Evolutionary conservation across 2,329 filamentous ascomycete genomes (phyloP).

Genomic region (Colletotrichum sp.): DNA sequence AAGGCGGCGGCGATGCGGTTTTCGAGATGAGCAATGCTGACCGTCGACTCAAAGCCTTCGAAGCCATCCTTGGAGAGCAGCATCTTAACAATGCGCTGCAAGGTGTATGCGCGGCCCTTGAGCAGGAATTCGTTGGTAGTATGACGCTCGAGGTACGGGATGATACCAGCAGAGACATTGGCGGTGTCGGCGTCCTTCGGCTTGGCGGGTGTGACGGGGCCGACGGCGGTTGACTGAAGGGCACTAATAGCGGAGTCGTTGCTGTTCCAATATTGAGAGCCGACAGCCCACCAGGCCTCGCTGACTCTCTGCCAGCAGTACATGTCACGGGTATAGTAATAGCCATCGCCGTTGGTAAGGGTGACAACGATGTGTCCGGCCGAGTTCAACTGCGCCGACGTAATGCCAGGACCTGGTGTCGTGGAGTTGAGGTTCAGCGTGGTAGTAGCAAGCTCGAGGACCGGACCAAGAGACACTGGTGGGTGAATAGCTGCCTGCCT

Average conservation of each 20-base stretch:
- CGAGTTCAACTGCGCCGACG: conserved; percentile 89
- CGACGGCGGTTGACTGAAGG: conserved; percentile 73
- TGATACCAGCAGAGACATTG: conserved; percentile 85
- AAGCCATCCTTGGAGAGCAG: conserved; percentile 89
- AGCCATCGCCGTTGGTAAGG: conserved; percentile 93
- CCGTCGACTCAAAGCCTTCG: conserved; percentile 87
- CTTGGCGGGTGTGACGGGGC: conserved; percentile 56
- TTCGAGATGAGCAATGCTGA: conserved; percentile 93
- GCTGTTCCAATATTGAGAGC: conserved; percentile 98
- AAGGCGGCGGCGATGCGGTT: conserved; percentile 91
- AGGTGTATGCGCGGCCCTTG: conserved; percentile 87
- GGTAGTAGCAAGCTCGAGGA: conserved; percentile 85
- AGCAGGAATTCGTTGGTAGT: conserved; percentile 93
- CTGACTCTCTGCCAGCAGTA: conserved; percentile 94
- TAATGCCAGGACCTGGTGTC: conserved; percentile 81
- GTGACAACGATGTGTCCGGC: conserved; percentile 87
- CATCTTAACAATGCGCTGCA: conserved; percentile 90
- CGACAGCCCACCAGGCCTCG: conserved; percentile 97
- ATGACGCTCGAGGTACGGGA: conserved; percentile 90
- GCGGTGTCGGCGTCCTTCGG: conserved; percentile 53
- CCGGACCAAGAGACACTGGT: conserved; percentile 85
- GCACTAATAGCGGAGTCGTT: conserved; percentile 89
- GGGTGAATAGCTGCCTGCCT: conserved; percentile 85
- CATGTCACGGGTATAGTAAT: conserved; percentile 84
- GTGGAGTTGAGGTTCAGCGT: conserved; percentile 77